Conservation (phyloP, 2,329 filamentous ascomycete species). For the Colletotrichum limetticola region DNA sequence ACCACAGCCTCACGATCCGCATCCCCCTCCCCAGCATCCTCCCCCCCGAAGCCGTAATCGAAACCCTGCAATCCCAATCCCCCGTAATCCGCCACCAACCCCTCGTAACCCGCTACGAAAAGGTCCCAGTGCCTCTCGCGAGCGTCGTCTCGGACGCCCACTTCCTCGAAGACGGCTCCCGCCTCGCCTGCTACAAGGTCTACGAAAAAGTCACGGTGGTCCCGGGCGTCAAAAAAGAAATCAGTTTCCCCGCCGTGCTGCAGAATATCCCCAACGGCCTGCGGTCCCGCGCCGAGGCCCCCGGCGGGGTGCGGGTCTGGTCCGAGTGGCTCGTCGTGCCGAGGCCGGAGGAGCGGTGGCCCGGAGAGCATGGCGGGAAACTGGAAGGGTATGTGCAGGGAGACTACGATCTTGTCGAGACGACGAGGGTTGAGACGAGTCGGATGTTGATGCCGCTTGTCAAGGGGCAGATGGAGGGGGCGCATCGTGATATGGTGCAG, state of each 20-base stretch:
- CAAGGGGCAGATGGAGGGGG: constrained; percentile 40
- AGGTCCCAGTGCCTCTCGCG: constrained; percentile 45
- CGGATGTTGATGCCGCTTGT: constrained; percentile 50
- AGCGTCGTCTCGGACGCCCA: constrained; percentile 53
- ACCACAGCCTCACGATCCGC: constrained; percentile 49
- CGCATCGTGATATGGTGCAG: constrained; percentile 44
- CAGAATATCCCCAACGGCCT: constrained; percentile 53
- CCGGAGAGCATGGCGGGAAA: constrained; percentile 25
- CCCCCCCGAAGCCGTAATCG: constrained; percentile 49
- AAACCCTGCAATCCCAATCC: constrained; percentile 51
- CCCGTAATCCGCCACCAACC: constrained; percentile 55
- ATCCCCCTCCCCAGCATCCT: constrained; percentile 54
- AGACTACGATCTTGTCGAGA: constrained; percentile 47
- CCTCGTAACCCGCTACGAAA: constrained; percentile 48
- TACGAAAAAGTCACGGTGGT: constrained; percentile 48
- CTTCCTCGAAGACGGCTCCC: constrained; percentile 47
- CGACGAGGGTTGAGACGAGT: constrained; percentile 46
- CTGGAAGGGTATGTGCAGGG: constrained; percentile 36
- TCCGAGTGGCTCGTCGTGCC: constrained; percentile 46
- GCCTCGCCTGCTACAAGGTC: constrained; percentile 47
- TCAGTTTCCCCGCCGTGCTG: constrained; percentile 55
- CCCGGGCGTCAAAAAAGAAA: constrained; percentile 51
- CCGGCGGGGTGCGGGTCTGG: constrained; percentile 55
- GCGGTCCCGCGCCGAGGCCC: constrained; percentile 54
- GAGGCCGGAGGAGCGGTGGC: constrained; percentile 36